These are phyloP conservation scores for Echites panduratus DNA, from an alignment of 257 asterid species.

Conservation along the genomic window DNA sequence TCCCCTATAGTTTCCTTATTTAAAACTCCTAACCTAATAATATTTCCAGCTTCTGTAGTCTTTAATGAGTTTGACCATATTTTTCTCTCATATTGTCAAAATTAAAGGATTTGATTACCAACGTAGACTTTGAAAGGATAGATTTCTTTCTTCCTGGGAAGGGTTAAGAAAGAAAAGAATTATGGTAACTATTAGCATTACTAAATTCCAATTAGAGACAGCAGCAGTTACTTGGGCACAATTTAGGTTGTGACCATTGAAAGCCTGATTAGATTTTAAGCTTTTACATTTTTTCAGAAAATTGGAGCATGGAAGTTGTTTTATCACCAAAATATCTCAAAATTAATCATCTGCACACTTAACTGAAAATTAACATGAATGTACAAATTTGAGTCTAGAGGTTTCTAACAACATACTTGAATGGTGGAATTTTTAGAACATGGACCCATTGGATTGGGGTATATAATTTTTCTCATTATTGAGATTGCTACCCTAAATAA, in stretches of 20 bases:
- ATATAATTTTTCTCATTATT: no score
- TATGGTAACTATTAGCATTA: neutral
- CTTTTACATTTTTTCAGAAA: neutral
- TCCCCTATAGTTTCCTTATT: neutral
- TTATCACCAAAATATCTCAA: neutral
- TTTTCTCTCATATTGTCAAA: neutral
- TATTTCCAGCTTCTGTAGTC: neutral
- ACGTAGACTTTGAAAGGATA: neutral
- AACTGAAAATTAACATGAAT: neutral
- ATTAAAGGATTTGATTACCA: neutral
- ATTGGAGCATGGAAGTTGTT: neutral
- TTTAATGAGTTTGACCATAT: neutral
- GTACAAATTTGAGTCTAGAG: neutral
- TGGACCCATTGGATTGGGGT: neutral
- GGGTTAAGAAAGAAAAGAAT: no score
- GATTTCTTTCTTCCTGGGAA: neutral
- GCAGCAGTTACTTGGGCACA: neutral
- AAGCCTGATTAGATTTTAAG: neutral
- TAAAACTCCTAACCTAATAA: neutral
- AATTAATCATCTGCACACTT: neutral
- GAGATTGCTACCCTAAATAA: no score
- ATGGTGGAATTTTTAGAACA: neutral
- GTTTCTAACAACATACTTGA: neutral
- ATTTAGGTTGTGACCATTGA: neutral
- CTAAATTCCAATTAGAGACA: neutral